Conservation (phyloP, 2,329 filamentous ascomycete species). For the Ciborinia camelliae region DNA sequence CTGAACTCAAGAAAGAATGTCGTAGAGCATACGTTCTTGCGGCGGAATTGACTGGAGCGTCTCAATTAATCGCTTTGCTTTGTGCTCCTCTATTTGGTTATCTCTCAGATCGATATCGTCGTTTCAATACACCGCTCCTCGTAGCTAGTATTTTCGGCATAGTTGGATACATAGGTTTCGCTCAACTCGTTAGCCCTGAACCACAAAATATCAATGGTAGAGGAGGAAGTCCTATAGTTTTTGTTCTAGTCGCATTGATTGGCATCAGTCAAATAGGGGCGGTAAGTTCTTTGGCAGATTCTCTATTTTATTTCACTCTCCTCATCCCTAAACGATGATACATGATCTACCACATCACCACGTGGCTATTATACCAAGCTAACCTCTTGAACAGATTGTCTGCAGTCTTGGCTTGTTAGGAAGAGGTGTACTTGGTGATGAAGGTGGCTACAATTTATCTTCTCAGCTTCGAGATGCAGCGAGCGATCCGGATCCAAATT, state of each 20-base stretch:
- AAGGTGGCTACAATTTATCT: slow-evolving; percentile 37
- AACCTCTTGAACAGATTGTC: slow-evolving; percentile 57
- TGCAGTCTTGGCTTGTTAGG: slow-evolving; percentile 89
- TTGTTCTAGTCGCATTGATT: slow-evolving; percentile 73
- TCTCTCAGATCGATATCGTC: slow-evolving; percentile 64
- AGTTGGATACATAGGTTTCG: slow-evolving; percentile 73
- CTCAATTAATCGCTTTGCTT: slow-evolving; percentile 80
- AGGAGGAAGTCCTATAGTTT: slow-evolving; percentile 65
- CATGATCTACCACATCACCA: not conserved
- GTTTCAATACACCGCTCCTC: slow-evolving; percentile 71
- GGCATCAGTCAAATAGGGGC: slow-evolving; percentile 94
- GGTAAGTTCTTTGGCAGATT: slow-evolving; percentile 4
- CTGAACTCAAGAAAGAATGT: slow-evolving; percentile 81
- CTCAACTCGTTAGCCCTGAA: slow-evolving; percentile 73
- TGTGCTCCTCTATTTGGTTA: slow-evolving; percentile 87
- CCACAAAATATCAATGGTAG: slow-evolving; percentile 60
- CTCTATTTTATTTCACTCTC: not conserved
- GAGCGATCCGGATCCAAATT: slow-evolving; percentile 1
- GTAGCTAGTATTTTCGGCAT: slow-evolving; percentile 70
- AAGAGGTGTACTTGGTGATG: slow-evolving; percentile 64
- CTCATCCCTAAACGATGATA: not conserved
- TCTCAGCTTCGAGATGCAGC: slow-evolving; percentile 30
- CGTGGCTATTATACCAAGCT: not conserved
- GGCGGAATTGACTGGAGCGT: slow-evolving; percentile 81
- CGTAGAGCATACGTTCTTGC: slow-evolving; percentile 83